phyloP scores from a whole-genome alignment of 495 filamentous ascomycete genomes.

The Penicillium verhagenii region DNA sequence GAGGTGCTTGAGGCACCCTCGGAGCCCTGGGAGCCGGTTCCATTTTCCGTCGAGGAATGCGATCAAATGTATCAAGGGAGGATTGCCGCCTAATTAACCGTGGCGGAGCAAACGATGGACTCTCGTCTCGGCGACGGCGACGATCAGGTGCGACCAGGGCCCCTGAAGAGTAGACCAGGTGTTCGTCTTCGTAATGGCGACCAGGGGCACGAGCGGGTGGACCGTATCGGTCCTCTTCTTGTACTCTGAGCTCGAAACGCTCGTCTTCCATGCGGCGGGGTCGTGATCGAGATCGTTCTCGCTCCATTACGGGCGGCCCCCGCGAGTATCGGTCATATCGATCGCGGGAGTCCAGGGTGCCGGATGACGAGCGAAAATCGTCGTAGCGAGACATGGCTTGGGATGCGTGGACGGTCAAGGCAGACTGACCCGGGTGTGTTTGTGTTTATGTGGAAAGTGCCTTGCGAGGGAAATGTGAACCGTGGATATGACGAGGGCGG shows the following conservation, averaged over 20 bases:
- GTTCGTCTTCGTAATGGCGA: constrained; percentile 50
- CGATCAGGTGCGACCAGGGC: constrained; percentile 40
- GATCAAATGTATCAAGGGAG: constrained; percentile 71
- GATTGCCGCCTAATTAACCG: constrained; percentile 63
- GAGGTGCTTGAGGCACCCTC: constrained; percentile 28
- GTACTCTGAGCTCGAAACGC: constrained; percentile 51
- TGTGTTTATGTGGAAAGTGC: constrained; percentile 2
- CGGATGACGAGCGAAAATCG: constrained; percentile 44
- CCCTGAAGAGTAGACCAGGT: constrained; percentile 42
- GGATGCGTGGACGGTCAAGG: constrained; percentile 11
- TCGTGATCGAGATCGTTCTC: constrained; percentile 50
- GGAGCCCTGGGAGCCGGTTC: constrained; percentile 38
- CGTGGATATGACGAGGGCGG: constrained; percentile 33
- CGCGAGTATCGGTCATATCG: constrained; percentile 45
- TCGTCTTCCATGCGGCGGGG: constrained; percentile 47
- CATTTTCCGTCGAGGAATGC: constrained; percentile 58
- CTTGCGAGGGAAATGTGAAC: constrained; percentile 15
- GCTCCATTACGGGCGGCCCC: constrained; percentile 43
- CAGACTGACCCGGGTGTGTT: constrained; percentile 5
- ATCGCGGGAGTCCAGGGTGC: constrained; percentile 43
- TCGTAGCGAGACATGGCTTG: constrained; percentile 47
- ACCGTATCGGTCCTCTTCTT: constrained; percentile 56
- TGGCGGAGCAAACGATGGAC: constrained; percentile 50
- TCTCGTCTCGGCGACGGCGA: constrained; percentile 37
- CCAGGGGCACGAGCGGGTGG: constrained; percentile 50